Evolutionary conservation across 257 asterid species (phyloP).

Genomic region (Penstemon davidsonii): DNA sequence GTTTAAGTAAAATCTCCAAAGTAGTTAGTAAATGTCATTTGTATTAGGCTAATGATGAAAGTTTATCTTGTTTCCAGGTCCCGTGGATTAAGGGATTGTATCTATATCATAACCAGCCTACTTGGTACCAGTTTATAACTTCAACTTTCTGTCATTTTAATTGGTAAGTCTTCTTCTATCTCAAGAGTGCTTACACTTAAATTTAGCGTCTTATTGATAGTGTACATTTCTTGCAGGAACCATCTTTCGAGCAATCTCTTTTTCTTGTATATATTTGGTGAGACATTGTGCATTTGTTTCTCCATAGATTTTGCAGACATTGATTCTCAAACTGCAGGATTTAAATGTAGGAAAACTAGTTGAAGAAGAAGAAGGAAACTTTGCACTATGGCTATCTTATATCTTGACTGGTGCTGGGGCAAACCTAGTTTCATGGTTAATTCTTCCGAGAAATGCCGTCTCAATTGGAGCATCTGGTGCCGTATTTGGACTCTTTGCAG

Average conservation of each 20-base stretch:
- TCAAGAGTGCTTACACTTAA: slow-evolving; percentile 19
- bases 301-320: neutral
- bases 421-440: slow-evolving; percentile 89
- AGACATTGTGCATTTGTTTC: slow-evolving; percentile 32
- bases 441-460: slow-evolving; percentile 90
- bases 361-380: slow-evolving; percentile 97
- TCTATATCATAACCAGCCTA: slow-evolving; percentile 80
- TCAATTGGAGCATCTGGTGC: slow-evolving; percentile 99
- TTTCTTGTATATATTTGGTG: slow-evolving; percentile 96
- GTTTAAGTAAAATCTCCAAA: too few relatives aligned
- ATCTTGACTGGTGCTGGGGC: slow-evolving; percentile 94
- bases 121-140: slow-evolving; percentile 94
- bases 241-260: slow-evolving; percentile 96
- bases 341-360: slow-evolving; percentile 67
- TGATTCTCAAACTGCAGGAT: slow-evolving; percentile 19
- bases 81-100: slow-evolving; percentile 65
- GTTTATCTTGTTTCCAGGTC: slow-evolving; percentile 47
- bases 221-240: slow-evolving; percentile 50
- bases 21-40: neutral
- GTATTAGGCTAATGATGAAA: slow-evolving; percentile 14
- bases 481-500: slow-evolving; percentile 91
- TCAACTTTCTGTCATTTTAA: slow-evolving; percentile 86
- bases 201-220: slow-evolving; percentile 18
- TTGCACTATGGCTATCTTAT: slow-evolving; percentile 92
- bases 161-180: slow-evolving; percentile 59